Evolutionary conservation across 352 stramenopile species (phyloP), one percentile per base, ranked within the genome.

Genomic region (Thraustochytrium striatum): DNA sequence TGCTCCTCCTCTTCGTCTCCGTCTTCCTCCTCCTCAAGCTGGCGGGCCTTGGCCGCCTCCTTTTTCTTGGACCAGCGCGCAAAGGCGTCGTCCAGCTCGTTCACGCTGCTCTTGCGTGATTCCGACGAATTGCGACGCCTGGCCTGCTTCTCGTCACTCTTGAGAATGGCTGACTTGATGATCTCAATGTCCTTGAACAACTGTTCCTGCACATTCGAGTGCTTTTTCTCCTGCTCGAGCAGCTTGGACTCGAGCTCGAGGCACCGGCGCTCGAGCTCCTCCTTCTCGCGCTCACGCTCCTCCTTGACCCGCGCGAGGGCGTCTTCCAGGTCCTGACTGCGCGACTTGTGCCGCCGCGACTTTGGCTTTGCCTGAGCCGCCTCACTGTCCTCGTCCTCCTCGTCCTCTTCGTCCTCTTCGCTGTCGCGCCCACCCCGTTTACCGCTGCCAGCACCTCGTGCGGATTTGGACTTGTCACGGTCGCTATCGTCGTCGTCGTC

Each of bases 151-250:
- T 52, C 25, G 35, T 25, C 52, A 61, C 30, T 25, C 9, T 30
- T 3, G 28, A 30, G 16, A 75, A 19, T 3, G 61, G 8, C 39
- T 75, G 5, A 16, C 43, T 43, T 58, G 43, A 75, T 58, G 16
- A 43, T 9, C 35, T 72, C 50, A 30, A 75, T 62, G 9, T 75
- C 65, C 50, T 75, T 25, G 32, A 61, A 62, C 5, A 75, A 25
- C 3, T 38, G 65, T 16, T 58, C 11, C 32, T 75, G 65, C 65
- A 75, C 39, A 19, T 39, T 32, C 43, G 61, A 7, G 35, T 58
- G 44, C 44, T 62, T 30, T 21, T 3, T 32, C 5, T 38, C 30
- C 65, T 75, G 65, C 5, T 9, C 65, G 35, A 61, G 41, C 19
- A 75, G 65, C 11, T 43, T 11, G 11, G 43, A 38, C 35, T 75